Evolutionary conservation across 768 basidiomycete genomes (phyloP), one percentile per base, ranked within the genome.

Genomic region (Kwoniella botswanensis): DNA sequence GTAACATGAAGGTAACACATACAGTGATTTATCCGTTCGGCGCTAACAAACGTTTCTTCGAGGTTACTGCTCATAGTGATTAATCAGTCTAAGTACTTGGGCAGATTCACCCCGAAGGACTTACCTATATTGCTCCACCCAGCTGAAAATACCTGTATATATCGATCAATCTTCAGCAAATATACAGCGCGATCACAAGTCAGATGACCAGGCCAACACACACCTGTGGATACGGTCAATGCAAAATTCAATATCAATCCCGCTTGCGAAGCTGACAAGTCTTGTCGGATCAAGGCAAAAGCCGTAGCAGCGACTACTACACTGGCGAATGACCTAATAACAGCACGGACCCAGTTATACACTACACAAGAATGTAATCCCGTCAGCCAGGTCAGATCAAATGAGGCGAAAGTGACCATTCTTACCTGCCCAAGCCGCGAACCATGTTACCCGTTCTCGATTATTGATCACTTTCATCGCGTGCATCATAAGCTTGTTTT

Each of bases 11-110:
- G 42, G 42, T 11, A 22, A 17, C 35, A 72, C 76, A 73, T 26
- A 82, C 81, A 82, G 22, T 80, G 75, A 42, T 77, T 75, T 62
- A 84, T 68, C 22, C 83, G 67, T 58, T 84, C 82, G 2, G 79
- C 83, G 15, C 76, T 74, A 22, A 84, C 82, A 73, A 84, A 82
- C 1, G 79, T 78, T 44, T 76, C 74, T 26, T 84, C 82, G 6
- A 82, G 64, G 11, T 74, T 66, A 7, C 75, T 74, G 26, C 26
- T 24, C 4, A 22, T 13, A 24, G 44, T 17, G 6, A n/a, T 15
- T 56, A 12, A 56, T 12, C 54, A 65, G n/a, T 11, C 6, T 21
- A 21, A 7, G 13, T n/a, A 17, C 15, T 60, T 18, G 13, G 59
- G 9, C 11, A 54, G 46, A 22, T 52, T 0, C 22, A 18, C 22